Evolutionary conservation across 139 green algal genomes (phyloP).

Genomic region (Chlamydomonas eustigma): DNA sequence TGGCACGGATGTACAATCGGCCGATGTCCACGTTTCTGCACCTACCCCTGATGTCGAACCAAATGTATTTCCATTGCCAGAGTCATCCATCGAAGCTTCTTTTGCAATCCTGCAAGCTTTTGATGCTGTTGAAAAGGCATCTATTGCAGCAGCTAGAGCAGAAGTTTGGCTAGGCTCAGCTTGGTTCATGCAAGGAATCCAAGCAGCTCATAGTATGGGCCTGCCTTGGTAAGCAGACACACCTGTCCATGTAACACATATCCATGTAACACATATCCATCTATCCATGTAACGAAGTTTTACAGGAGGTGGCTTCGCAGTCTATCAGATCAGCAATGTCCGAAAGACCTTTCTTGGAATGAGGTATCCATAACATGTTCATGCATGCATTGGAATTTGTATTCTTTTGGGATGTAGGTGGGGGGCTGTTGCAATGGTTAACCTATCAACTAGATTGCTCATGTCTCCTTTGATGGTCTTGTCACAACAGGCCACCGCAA

Average conservation of each 20-base stretch:
- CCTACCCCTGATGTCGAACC: not conserved
- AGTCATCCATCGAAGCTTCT: not conserved
- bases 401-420: conserved; percentile 1
- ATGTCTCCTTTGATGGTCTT: conserved; percentile 64
- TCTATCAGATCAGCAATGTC: too few relatives aligned
- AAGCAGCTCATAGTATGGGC: not conserved
- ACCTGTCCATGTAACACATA: not conserved
- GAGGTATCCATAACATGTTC: too few relatives aligned
- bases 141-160: conserved; percentile 2
- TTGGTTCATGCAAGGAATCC: not conserved
- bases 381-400: not conserved
- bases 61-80: not conserved
- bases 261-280: not conserved
- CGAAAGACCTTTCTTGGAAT: too few relatives aligned
- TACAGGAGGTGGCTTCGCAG: not conserved
- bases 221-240: conserved; percentile 2
- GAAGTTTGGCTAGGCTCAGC: not conserved
- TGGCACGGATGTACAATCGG: not conserved
- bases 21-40: not conserved
- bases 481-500: conserved; percentile 60
- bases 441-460: conserved; percentile 38
- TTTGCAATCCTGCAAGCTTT: not conserved
- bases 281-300: not conserved
- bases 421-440: conserved; percentile 26
- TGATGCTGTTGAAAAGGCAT: not conserved